Percentiles rank a stretch among this genome's conserved stretches.
Evolutionary conservation across 192 early-diverging fungal genomes (phyloP).

Genomic region (Umbelopsis ramanniana): DNA sequence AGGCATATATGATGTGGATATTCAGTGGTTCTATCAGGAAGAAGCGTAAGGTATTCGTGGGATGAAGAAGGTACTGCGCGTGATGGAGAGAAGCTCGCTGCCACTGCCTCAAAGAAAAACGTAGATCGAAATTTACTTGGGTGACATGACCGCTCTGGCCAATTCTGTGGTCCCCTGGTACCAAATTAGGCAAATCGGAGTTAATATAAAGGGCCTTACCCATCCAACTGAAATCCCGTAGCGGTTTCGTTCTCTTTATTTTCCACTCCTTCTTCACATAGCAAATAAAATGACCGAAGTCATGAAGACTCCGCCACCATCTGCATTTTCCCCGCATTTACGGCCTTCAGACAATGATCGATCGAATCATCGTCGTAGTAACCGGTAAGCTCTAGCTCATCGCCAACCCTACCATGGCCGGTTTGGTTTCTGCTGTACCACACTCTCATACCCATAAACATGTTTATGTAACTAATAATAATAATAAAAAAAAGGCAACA

Average conservation of each 20-base stretch:
- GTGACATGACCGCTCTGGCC: background rate
- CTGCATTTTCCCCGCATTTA: slow-evolving; percentile 16
- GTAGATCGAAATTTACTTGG: background rate
- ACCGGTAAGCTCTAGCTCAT: background rate
- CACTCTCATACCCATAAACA: background rate
- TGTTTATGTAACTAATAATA: background rate
- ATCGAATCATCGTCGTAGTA: slow-evolving; percentile 11
- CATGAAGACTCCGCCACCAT: slow-evolving; percentile 16
- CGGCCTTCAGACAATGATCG: background rate
- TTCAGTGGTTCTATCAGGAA: no score
- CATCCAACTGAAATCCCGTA: background rate
- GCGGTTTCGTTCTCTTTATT: slow-evolving; percentile 22
- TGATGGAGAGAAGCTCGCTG: no score
- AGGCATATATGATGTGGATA: no score
- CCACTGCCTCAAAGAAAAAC: background rate
- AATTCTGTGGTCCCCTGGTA: background rate
- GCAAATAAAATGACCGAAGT: slow-evolving; percentile 23
- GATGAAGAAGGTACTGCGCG: no score
- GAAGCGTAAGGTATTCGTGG: no score
- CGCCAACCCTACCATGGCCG: no score
- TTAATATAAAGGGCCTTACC: slow-evolving; percentile 2
- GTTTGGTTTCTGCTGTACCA: background rate
- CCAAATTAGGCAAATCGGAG: slow-evolving; percentile 19
- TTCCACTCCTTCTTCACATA: slow-evolving; percentile 19
- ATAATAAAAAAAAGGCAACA: background rate